Evolutionary conservation across 805 yeast genomes (phyloP).

Genomic region (Ogataea philodendri): DNA sequence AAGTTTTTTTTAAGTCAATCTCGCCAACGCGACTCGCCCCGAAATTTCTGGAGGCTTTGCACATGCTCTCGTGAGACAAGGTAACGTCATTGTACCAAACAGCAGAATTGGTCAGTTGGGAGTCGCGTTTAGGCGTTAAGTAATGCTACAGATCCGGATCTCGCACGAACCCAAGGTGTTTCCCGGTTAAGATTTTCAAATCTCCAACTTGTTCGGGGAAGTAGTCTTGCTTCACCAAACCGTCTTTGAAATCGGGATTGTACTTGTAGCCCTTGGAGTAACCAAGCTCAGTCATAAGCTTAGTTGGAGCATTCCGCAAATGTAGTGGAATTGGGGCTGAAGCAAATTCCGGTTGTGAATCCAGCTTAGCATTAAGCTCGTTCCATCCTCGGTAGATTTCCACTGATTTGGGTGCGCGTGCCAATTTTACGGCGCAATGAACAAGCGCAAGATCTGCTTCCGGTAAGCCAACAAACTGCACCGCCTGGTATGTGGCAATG

Average conservation of each 20-base stretch:
- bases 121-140: background rate
- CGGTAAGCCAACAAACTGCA: conserved; percentile 89
- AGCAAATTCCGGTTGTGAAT: conserved; percentile 55
- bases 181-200: conserved; percentile 49
- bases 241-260: conserved; percentile 76
- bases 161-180: conserved; percentile 50
- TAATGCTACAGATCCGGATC: conserved; percentile 41
- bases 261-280: conserved; percentile 85
- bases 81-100: no score
- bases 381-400: conserved; percentile 81
- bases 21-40: conserved; percentile 4
- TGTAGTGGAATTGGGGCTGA: conserved; percentile 75
- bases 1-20: conserved; percentile 5
- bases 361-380: conserved; percentile 56
- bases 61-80: background rate
- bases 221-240: conserved; percentile 70
- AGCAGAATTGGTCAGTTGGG: background rate
- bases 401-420: conserved; percentile 82
- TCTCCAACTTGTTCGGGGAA: conserved; percentile 62
- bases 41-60: background rate
- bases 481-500: conserved; percentile 78
- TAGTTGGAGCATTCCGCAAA: conserved; percentile 92
- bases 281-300: conserved; percentile 83
- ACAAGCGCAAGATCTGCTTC: conserved; percentile 88
- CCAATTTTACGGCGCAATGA: conserved; percentile 89